These are phyloP conservation scores for Borealophlyctis nickersoniae DNA, from an alignment of 192 early-diverging fungal species.

Conservation along the genomic window DNA sequence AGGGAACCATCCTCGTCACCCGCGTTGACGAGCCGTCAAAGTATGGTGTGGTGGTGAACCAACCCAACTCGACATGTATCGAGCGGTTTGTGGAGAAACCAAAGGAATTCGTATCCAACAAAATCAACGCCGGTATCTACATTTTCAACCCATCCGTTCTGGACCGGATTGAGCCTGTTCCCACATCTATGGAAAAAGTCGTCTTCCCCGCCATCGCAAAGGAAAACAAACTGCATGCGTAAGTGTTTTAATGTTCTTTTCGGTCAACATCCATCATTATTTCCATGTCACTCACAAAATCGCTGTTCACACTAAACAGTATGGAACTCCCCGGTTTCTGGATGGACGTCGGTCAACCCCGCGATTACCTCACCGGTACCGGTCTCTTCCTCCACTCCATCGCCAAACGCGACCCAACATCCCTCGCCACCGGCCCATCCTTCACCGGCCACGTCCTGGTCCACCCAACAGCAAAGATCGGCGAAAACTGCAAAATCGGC, in stretches of 20 bases:
- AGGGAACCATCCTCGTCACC: conserved; percentile 96
- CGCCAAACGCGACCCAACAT: conserved; percentile 69
- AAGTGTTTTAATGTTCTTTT: no score
- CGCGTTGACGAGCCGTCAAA: conserved; percentile 98
- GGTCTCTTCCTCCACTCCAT: conserved; percentile 87
- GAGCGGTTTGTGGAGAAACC: conserved; percentile 99
- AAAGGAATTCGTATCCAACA: conserved; percentile 88
- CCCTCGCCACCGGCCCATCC: conserved; percentile 62
- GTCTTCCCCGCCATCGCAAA: conserved; percentile 91
- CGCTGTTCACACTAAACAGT: no score
- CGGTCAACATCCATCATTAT: no score
- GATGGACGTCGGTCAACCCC: conserved; percentile 99
- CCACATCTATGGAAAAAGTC: conserved; percentile 98
- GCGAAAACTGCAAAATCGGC: conserved; percentile 94
- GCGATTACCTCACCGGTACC: conserved; percentile 94
- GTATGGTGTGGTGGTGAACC: conserved; percentile 95
- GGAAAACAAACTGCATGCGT: conserved; percentile 85
- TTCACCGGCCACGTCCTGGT: conserved; percentile 86
- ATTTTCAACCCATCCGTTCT: conserved; percentile 92
- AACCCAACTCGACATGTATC: conserved; percentile 69
- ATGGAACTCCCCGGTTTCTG: conserved; percentile 96
- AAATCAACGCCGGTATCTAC: conserved; percentile 99
- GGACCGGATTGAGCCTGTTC: conserved; percentile 83
- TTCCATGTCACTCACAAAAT: no score
- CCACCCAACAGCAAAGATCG: conserved; percentile 87